phyloP scores from a whole-genome alignment of 1,284 basidiomycete species.

The Veloboletus limbatus region DNA sequence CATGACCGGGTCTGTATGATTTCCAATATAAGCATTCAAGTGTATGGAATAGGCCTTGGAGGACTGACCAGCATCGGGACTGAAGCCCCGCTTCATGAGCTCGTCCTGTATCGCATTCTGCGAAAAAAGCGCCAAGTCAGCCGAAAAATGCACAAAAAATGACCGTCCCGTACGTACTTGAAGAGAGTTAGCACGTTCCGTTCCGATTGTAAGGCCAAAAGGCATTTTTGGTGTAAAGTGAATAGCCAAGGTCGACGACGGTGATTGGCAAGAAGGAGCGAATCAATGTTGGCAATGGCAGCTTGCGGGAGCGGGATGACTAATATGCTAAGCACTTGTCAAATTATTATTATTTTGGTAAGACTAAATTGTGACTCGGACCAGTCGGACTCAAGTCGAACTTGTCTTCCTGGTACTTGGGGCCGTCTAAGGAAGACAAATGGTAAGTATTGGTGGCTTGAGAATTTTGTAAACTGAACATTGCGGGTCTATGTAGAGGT shows the following conservation, averaged over 20 bases:
- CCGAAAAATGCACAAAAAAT: not conserved
- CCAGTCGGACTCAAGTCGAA: too few relatives aligned
- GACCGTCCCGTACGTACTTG: constrained; percentile 49
- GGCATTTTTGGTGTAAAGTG: constrained; percentile 46
- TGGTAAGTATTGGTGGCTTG: too few relatives aligned
- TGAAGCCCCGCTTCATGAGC: constrained; percentile 73
- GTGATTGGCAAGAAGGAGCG: constrained; percentile 28
- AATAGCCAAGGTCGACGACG: constrained; percentile 24
- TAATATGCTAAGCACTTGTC: constrained; percentile 26
- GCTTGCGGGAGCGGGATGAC: constrained; percentile 20
- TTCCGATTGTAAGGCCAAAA: constrained; percentile 75
- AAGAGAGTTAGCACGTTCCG: constrained; percentile 68
- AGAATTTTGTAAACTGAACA: too few relatives aligned
- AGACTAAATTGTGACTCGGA: too few relatives aligned
- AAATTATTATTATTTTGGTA: constrained; percentile 4
- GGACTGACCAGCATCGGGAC: constrained; percentile 68
- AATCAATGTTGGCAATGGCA: constrained; percentile 23
- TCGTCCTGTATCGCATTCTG: constrained; percentile 81
- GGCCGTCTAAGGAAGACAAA: too few relatives aligned
- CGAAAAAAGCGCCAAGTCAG: constrained; percentile 20
- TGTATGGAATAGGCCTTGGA: not conserved
- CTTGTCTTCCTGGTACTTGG: too few relatives aligned
- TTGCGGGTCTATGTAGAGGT: too few relatives aligned
- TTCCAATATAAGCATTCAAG: constrained; percentile 4
- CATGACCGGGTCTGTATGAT: constrained; percentile 73